Base-by-base conservation (phyloP, 805 yeast genomes). In the Wickerhamiella galacta region DNA sequence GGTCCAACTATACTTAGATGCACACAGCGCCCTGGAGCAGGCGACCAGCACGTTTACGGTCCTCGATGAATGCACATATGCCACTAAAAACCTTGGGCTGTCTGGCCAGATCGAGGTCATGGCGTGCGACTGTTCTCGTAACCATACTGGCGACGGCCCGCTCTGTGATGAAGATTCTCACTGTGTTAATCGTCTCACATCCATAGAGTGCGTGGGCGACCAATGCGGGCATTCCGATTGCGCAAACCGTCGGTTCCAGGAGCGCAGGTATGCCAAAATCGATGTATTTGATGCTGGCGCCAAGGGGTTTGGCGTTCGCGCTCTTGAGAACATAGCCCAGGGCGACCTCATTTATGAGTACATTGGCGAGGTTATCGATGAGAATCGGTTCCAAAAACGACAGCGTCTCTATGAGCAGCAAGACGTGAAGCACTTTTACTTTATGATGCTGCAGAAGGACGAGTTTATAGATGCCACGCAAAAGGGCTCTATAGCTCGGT, bases 401-500 rank as follows among this genome's bases (percentile, higher is more conserved):
- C 78, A 76, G 76, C 60, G 70, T 26, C 67, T 66, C 28, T 87
- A 87, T 53, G 56, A 61, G 23, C 66, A 66, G 46, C 40, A 43
- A 20, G 70, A 74, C 4, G 62, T 75, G 40, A 71, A 70, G 52
- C 95, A 85, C 55, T 85, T 85, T 46, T 85, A 85, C 56, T 85
- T 85, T 54, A 85, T 85, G 95, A 81, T 81, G 94, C 65, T 85
- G 38, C 90, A 82, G 46, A 79, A 75, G 52, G 83, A 82, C 38
- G 87, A 87, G 50, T 90, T 83, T 50, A 81, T 87, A 37, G 98
- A 87, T 55, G 98, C 98, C 30, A 87, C 96, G 2, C 66, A 66
- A 31, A 77, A 70, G 57, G 98, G 96, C 6, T 71, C 82, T 14
- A 56, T 87, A 35, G 95, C 93, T 2, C 64, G 98, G 36, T 90